Evolutionary conservation across 2,329 filamentous ascomycete species (phyloP).

Genomic region (Sarocladiaceae sp.): DNA sequence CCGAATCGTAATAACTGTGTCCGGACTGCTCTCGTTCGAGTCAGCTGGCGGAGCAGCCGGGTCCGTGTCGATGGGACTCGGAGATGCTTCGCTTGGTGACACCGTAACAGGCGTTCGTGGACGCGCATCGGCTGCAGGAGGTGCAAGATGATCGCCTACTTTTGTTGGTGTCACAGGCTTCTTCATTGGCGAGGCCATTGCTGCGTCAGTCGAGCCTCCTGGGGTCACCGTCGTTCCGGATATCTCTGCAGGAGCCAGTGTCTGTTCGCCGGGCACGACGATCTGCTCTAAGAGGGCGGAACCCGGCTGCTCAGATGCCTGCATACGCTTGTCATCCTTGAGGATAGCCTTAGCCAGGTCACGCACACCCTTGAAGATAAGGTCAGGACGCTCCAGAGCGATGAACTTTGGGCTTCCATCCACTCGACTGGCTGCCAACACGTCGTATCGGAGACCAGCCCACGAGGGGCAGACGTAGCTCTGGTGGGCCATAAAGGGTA

Average conservation of each 20-base stretch:
- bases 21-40: conserved; percentile 12
- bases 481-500: conserved; percentile 18
- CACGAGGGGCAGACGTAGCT: conserved; percentile 42
- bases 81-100: neutral
- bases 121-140: neutral
- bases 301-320: conserved; percentile 16
- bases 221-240: conserved; percentile 20
- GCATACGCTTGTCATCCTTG: conserved; percentile 31
- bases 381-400: conserved; percentile 41
- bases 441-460: conserved; percentile 36
- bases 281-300: conserved; percentile 28
- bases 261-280: conserved; percentile 17
- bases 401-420: conserved; percentile 36
- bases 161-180: conserved; percentile 5
- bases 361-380: conserved; percentile 35
- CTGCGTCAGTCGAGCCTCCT: conserved; percentile 3
- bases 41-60: neutral
- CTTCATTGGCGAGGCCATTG: neutral
- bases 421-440: conserved; percentile 34
- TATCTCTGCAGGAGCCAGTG: conserved; percentile 16
- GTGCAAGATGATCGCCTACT: conserved; percentile 5
- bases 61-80: conserved; percentile 4
- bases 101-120: neutral
- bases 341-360: conserved; percentile 34
- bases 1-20: conserved; percentile 13